phyloP scores from a whole-genome alignment of 2,329 filamentous ascomycete species.

The Penicillium sp. region DNA sequence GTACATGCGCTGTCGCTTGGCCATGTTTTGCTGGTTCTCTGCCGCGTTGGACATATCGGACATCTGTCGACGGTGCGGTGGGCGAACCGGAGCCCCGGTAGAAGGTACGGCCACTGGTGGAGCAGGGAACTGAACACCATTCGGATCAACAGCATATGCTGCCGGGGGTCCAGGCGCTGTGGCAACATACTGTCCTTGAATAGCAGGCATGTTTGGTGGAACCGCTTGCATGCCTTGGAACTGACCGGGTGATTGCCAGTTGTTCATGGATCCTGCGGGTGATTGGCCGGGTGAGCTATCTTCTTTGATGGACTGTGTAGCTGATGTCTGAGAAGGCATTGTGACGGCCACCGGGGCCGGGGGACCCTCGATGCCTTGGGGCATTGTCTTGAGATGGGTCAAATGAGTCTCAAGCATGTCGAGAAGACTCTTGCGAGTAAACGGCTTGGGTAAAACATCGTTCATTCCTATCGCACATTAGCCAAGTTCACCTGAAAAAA shows the following conservation, averaged over 20 bases:
- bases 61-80: conserved; percentile 57
- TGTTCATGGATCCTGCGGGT: conserved; percentile 57
- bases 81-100: conserved; percentile 28
- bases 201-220: conserved; percentile 47
- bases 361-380: conserved; percentile 57
- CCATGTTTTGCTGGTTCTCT: conserved; percentile 52
- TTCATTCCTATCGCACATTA: conserved; percentile 74
- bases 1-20: conserved; percentile 62
- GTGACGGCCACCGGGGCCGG: conserved; percentile 40
- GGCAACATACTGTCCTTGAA: conserved; percentile 44
- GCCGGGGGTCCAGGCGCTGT: conserved; percentile 39
- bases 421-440: conserved; percentile 83
- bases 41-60: conserved; percentile 60
- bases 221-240: conserved; percentile 60
- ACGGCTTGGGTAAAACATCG: conserved; percentile 93
- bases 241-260: conserved; percentile 64
- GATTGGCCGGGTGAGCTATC: conserved; percentile 65
- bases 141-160: conserved; percentile 41
- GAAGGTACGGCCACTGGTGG: conserved; percentile 37
- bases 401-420: conserved; percentile 87
- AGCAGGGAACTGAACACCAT: conserved; percentile 41
- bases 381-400: conserved; percentile 73
- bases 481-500: neutral
- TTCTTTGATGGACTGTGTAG: conserved; percentile 60
- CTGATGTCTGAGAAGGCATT: conserved; percentile 51